Evolutionary conservation across 768 basidiomycete genomes (phyloP), one percentile per base, ranked within the genome.

Genomic region (Imleria badia): DNA sequence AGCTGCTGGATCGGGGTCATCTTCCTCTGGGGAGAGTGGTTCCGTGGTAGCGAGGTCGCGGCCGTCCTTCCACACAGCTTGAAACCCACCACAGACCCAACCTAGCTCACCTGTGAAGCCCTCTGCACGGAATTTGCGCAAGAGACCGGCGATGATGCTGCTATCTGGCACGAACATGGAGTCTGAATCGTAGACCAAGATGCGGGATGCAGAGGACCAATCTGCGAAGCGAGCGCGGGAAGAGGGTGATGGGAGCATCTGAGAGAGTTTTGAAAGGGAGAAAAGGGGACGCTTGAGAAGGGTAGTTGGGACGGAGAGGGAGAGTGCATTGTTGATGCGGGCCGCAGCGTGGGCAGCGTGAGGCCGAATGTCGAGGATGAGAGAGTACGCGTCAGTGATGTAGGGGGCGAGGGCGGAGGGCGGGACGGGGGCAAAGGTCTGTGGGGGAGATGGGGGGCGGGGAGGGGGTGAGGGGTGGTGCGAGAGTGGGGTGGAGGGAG

Each of bases 271-370:
- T 39, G 83, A 77, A 10, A 96, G 79, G 26, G 90, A 86, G 75
- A 94, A 96, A 4, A 86, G 78, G 2, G 94, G 94, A 1, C 95
- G 86, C 59, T 93, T 94, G 67, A 98, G 86, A 20, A 98, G 86
- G 0, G 94, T 98, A 3, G 95, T 94, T 1, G 96, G 95, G 6
- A 97, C 90, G 44, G 90, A 91, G 58, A 98, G 82, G 45, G 92
- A 92, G 49, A 97, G 75, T 9, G 94, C 86, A 45, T 72, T 63
- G 38, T 80, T 79, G 30, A 97, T 61, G 46, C 93, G 86, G 22
- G 85, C 84, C 10, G 79, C 65, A 7, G 82, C 72, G 68, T 83
- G 87, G 8, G 87, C 82, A 17, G 87, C 86, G 71, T 91, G 89
- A 12, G 93, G 86, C 0, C 95, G 84, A 50, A 98, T 86, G 75